Base-by-base conservation (phyloP, 2,329 filamentous ascomycete genomes). In the Neofusicoccum cordaticola region DNA sequence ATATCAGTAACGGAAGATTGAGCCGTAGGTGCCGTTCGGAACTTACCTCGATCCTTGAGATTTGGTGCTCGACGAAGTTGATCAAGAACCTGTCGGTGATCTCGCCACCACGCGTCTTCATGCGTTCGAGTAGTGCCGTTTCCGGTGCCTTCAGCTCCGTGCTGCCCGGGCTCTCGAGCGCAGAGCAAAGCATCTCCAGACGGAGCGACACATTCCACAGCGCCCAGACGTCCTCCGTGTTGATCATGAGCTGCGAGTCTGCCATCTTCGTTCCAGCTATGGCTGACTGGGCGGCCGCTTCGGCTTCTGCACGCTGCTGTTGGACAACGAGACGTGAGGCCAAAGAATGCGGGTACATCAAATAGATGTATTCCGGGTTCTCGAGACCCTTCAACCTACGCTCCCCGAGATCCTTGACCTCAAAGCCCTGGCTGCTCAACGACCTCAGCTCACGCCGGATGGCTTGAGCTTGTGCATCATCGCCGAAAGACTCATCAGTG, bases 361-460 rank as follows among this genome's bases (percentile, higher is more conserved):
- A 88, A 79, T 97, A 98, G 70, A 99, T 90, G 66, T 93, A 90
- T 76, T 99, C 95, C 0, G 95, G 94, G 74, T 99, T 99, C 78
- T 99, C 95, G 12, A 99, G 87, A 35, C 95, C 95, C 79, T 99
- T 99, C 64, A 99, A 84, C 74, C 97, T 97, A 69, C 90, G 90
- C 78, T 98, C 93, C 56, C 95, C 95, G 75, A 97, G 90, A 72
- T 97, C 93, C 78, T 97, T 97, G 73, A 98, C 93, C 75, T 97
- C 92, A 73, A 98, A 99, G 7, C 95, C 95, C 78, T 96, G 92
- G 53, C 89, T 93, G 70, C 89, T 95, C 31, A 99, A 84, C 34
- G 91, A 90, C 57, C 92, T 88, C 19, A 99, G 83, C 77, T 99
- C 95, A 63, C 91, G 91, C 65, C 92, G 89, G 70, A 98, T 97